A percentile compares a stretch with the other conserved stretches of the same genome.
Conservation (phyloP, 208 protist species). For the Trypanosoma congolense region DNA sequence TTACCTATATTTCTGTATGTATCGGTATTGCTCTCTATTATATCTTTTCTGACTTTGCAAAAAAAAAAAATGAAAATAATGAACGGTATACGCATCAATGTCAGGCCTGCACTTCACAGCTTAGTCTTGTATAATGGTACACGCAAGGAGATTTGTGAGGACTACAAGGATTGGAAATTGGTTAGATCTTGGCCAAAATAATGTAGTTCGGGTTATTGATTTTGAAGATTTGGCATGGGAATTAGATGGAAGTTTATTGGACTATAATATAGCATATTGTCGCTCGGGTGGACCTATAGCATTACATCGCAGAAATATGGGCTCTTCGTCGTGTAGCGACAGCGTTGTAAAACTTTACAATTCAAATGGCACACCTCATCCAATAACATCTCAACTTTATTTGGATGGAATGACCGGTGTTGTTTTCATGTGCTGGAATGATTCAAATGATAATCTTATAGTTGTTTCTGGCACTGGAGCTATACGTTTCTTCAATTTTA, state of each 20-base stretch:
- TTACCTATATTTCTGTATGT: too few species aligned
- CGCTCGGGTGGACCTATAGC: slow-evolving; percentile 46
- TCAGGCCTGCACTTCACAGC: too few species aligned
- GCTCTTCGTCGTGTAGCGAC: slow-evolving; percentile 13
- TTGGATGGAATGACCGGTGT: slow-evolving; percentile 41
- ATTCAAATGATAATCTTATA: slow-evolving; percentile 54
- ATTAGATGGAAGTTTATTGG: slow-evolving; percentile 19
- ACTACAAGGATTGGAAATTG: slow-evolving; percentile 51
- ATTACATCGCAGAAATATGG: slow-evolving; percentile 25
- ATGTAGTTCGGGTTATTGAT: slow-evolving; percentile 55
- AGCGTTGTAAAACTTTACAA: slow-evolving; percentile 32
- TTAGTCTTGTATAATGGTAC: slow-evolving; percentile 32
- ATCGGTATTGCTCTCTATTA: too few species aligned
- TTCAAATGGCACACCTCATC: slow-evolving; percentile 17
- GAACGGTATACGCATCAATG: too few species aligned
- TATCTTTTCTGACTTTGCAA: too few species aligned
- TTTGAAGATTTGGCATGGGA: slow-evolving; percentile 29
- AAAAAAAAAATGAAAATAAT: too few species aligned
- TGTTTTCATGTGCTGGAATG: slow-evolving; percentile 68
- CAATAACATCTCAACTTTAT: slow-evolving; percentile 19
- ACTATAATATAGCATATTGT: slow-evolving; percentile 40
- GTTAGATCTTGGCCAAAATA: slow-evolving; percentile 51
- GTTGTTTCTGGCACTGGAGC: slow-evolving; percentile 44
- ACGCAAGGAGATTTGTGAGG: slow-evolving; percentile 28
- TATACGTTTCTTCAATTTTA: slow-evolving; percentile 56